These are phyloP conservation scores for Aquilaria yunnanensis DNA, from an alignment of 345 rosid genomes.

Conservation along the genomic window DNA sequence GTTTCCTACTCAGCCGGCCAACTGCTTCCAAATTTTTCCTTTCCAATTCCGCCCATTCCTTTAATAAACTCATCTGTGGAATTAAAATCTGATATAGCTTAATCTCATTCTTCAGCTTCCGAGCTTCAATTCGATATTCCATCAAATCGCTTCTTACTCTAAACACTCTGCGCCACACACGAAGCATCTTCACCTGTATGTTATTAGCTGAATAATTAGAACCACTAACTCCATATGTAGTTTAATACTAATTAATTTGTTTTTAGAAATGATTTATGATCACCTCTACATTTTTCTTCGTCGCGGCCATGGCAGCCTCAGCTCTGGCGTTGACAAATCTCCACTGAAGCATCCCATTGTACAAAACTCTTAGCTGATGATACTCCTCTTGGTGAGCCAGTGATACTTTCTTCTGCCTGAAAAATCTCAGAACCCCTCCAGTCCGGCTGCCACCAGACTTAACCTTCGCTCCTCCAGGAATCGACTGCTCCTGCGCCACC, in stretches of 20 bases:
- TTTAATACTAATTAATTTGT: background rate
- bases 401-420: slow-evolving; percentile 58
- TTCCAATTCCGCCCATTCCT: slow-evolving; percentile 47
- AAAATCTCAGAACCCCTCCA: slow-evolving; percentile 52
- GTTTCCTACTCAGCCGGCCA: slow-evolving; percentile 52
- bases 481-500: slow-evolving; percentile 18
- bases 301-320: slow-evolving; percentile 32
- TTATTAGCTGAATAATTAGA: background rate
- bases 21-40: slow-evolving; percentile 48
- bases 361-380: slow-evolving; percentile 36
- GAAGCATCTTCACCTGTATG: slow-evolving; percentile 43
- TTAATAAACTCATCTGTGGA: slow-evolving; percentile 43
- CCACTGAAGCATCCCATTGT: slow-evolving; percentile 52
- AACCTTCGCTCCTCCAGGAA: slow-evolving; percentile 15
- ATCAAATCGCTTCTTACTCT: slow-evolving; percentile 31
- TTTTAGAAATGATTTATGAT: background rate
- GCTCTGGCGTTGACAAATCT: slow-evolving; percentile 58
- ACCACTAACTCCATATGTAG: background rate
- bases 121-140: slow-evolving; percentile 35
- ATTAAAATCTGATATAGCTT: slow-evolving; percentile 34
- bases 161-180: slow-evolving; percentile 43
- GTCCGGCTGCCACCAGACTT: slow-evolving; percentile 36
- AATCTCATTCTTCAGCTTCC: slow-evolving; percentile 31
- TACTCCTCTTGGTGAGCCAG: slow-evolving; percentile 44
- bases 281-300: slow-evolving; percentile 40